Conservation (phyloP, 2,329 filamentous ascomycete genomes). For the Botrytis byssoidea region DNA sequence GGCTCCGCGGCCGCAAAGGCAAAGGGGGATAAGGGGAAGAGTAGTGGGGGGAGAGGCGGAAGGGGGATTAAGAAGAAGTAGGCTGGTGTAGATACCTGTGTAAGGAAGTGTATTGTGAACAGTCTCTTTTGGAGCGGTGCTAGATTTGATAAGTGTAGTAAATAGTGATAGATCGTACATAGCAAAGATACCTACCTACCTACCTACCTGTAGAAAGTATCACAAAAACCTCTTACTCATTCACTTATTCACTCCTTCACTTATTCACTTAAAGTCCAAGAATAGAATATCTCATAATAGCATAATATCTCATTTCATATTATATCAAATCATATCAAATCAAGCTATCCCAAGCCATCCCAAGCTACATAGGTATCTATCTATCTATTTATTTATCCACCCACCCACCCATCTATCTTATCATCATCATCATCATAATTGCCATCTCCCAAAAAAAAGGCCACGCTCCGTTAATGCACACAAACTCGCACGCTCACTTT, state of each 20-base stretch:
- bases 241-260: too few relatives aligned
- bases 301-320: neutral
- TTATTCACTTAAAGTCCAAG: neutral
- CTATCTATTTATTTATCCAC: neutral
- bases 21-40: conserved; percentile 36
- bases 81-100: too few relatives aligned
- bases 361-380: neutral
- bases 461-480: neutral
- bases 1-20: conserved; percentile 40
- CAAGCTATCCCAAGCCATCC: neutral
- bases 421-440: neutral
- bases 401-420: neutral
- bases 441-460: neutral
- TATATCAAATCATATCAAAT: neutral
- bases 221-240: too few relatives aligned
- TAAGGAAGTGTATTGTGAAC: too few relatives aligned
- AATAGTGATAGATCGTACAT: too few relatives aligned
- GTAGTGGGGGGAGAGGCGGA: conserved; percentile 29
- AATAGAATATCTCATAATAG: neutral
- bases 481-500: neutral
- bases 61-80: conserved; percentile 34
- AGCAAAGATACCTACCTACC: too few relatives aligned
- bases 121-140: too few relatives aligned
- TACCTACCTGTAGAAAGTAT: too few relatives aligned
- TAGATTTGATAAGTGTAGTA: too few relatives aligned